Conservation (phyloP, 257 asterid species). For the Nicotiana tomentosiformis region DNA sequence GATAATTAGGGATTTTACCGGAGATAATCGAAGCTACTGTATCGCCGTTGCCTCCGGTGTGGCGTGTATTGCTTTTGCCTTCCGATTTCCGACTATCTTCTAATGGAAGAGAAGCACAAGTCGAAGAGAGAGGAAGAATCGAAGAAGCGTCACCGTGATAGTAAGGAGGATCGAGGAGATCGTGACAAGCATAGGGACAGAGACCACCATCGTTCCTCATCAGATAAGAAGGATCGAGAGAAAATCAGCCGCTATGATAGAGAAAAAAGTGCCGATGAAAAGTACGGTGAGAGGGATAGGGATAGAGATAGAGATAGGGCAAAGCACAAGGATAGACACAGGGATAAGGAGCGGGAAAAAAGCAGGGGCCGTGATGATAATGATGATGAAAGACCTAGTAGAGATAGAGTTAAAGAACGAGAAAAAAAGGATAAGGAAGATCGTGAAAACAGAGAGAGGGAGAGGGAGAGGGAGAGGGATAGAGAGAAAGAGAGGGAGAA, state of each 20-base stretch:
- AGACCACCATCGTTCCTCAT: background rate
- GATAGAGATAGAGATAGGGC: constrained; percentile 8
- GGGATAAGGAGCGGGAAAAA: constrained; percentile 5
- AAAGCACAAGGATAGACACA: constrained; percentile 13
- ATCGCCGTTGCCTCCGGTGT: background rate
- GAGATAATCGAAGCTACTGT: background rate
- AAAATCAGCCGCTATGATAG: constrained; percentile 14
- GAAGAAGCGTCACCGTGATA: constrained; percentile 24
- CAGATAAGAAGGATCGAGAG: constrained; percentile 11
- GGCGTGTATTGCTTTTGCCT: background rate
- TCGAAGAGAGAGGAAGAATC: constrained; percentile 12
- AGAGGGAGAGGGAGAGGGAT: constrained; percentile 15
- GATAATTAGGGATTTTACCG: background rate
- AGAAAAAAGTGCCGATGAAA: constrained; percentile 13
- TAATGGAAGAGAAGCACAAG: constrained; percentile 23
- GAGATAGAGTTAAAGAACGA: background rate
- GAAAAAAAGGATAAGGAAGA: constrained; percentile 14
- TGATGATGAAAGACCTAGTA: background rate
- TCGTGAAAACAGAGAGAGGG: constrained; percentile 10
- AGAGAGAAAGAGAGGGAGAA: background rate
- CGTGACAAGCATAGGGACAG: constrained; percentile 16
- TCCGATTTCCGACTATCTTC: background rate
- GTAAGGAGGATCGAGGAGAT: constrained; percentile 19
- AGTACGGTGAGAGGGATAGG: background rate
- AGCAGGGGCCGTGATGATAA: constrained; percentile 8